Evolutionary conservation across 2,329 filamentous ascomycete genomes (phyloP).

Genomic region (Celoporthe dispersa): DNA sequence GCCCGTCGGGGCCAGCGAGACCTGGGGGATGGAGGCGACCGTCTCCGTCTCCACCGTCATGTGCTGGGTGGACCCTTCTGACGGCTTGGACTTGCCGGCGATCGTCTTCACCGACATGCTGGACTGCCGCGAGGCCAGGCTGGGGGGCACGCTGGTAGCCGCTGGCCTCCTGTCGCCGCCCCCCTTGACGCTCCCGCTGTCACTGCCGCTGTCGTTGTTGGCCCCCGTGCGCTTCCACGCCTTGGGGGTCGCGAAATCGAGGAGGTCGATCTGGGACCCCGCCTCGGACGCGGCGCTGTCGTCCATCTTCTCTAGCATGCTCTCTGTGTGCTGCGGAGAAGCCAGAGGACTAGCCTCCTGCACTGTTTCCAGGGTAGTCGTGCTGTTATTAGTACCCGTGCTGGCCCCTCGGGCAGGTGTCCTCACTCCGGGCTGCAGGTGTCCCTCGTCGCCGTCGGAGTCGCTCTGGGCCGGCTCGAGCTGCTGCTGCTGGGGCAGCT

Average conservation of each 20-base stretch:
- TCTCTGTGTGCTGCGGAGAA: slow-evolving; percentile 59
- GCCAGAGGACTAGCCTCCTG: slow-evolving; percentile 84
- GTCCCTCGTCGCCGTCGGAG: slow-evolving; percentile 57
- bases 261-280: slow-evolving; percentile 47
- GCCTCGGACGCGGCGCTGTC: slow-evolving; percentile 52
- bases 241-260: slow-evolving; percentile 39
- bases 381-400: slow-evolving; percentile 41
- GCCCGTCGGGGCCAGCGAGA: slow-evolving; percentile 70
- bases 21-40: slow-evolving; percentile 86
- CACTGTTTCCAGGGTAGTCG: slow-evolving; percentile 80
- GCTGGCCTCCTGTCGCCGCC: slow-evolving; percentile 49
- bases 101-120: slow-evolving; percentile 67
- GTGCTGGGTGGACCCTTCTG: slow-evolving; percentile 78
- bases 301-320: slow-evolving; percentile 52
- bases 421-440: slow-evolving; percentile 57
- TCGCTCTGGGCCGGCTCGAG: slow-evolving; percentile 48
- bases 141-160: slow-evolving; percentile 52
- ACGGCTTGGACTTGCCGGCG: slow-evolving; percentile 63
- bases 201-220: slow-evolving; percentile 63
- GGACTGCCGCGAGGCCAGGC: slow-evolving; percentile 67
- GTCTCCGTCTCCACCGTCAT: slow-evolving; percentile 99
- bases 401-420: slow-evolving; percentile 64
- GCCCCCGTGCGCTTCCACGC: slow-evolving; percentile 12
- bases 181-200: slow-evolving; percentile 60
- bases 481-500: slow-evolving; percentile 51